Percentiles rank a stretch among this genome's conserved stretches.
Evolutionary conservation across 139 green algal species (phyloP).

Genomic region (Parachlorella kessleri): DNA sequence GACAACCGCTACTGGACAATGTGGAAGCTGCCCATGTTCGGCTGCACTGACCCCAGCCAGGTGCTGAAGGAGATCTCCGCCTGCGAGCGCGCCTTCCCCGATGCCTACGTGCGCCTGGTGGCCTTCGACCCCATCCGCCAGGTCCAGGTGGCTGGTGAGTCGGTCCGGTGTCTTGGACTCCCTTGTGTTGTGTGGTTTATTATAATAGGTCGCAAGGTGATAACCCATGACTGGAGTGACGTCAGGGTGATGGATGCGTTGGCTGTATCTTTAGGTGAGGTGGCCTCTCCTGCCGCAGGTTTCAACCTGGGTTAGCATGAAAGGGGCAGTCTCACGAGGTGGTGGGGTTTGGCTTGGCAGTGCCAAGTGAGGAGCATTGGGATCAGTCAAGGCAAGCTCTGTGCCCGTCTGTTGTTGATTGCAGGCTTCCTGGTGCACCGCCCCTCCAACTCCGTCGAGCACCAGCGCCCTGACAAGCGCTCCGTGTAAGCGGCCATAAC

Average conservation of each 20-base stretch:
- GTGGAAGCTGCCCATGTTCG: conserved; percentile 99
- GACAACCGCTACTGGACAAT: conserved; percentile 97
- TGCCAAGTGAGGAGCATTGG: background rate
- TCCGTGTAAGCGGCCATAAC: conserved; percentile 22
- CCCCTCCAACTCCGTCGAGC: conserved; percentile 14
- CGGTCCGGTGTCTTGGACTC: background rate
- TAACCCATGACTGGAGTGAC: too few relatives aligned
- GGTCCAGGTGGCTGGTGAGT: conserved; percentile 64
- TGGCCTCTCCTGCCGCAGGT: too few relatives aligned
- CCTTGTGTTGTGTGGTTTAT: background rate
- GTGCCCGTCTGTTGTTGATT: background rate
- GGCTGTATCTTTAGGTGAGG: background rate
- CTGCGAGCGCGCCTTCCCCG: conserved; percentile 88
- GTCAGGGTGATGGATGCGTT: background rate
- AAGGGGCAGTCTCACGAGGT: background rate
- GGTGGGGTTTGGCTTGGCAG: background rate
- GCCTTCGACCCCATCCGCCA: conserved; percentile 77
- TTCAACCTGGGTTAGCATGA: too few relatives aligned
- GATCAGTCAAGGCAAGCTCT: background rate
- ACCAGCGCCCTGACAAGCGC: conserved; percentile 15
- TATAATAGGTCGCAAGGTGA: background rate
- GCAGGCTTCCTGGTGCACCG: conserved; percentile 30
- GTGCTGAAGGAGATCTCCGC: conserved; percentile 90
- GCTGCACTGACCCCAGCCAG: conserved; percentile 91
- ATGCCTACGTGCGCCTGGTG: conserved; percentile 91